Percentiles rank a stretch among this genome's conserved stretches.
Evolutionary conservation across 2,329 filamentous ascomycete species (phyloP).

Genomic region (Cordyceps fumosorosea): DNA sequence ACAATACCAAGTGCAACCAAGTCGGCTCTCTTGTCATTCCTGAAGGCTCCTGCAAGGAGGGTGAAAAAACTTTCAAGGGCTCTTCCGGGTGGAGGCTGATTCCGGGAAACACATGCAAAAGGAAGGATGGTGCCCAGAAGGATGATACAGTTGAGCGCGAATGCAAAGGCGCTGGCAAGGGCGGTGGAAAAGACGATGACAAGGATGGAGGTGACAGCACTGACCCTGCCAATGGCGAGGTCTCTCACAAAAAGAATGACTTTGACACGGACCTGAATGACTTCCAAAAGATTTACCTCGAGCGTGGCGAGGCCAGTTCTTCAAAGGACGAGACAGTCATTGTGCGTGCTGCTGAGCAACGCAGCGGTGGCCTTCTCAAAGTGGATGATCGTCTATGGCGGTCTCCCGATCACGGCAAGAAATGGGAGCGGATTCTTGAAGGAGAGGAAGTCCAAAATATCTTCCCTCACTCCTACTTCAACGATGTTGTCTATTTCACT

Average conservation of each 20-base stretch:
- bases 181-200: conserved; percentile 40
- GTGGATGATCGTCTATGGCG: conserved; percentile 59
- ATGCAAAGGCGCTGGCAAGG: conserved; percentile 44
- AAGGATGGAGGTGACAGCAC: conserved; percentile 1
- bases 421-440: conserved; percentile 65
- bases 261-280: conserved; percentile 54
- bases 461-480: conserved; percentile 71
- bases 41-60: conserved; percentile 62
- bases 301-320: conserved; percentile 59
- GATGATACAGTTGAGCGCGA: conserved; percentile 68
- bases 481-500: conserved; percentile 81
- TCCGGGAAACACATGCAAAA: conserved; percentile 69
- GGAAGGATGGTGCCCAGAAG: conserved; percentile 54
- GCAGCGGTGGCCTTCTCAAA: conserved; percentile 23
- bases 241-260: conserved; percentile 51
- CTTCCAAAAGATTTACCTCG: conserved; percentile 66
- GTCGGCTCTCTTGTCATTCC: conserved; percentile 58
- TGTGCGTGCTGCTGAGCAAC: conserved; percentile 38
- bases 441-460: conserved; percentile 65
- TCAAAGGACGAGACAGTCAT: conserved; percentile 67
- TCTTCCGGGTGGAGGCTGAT: conserved; percentile 90
- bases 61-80: conserved; percentile 69
- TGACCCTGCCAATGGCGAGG: conserved; percentile 57
- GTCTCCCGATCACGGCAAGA: conserved; percentile 82
- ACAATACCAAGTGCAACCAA: conserved; percentile 62